phyloP scores from a whole-genome alignment of 352 stramenopile genomes.

The Phytophthora pluvialis region DNA sequence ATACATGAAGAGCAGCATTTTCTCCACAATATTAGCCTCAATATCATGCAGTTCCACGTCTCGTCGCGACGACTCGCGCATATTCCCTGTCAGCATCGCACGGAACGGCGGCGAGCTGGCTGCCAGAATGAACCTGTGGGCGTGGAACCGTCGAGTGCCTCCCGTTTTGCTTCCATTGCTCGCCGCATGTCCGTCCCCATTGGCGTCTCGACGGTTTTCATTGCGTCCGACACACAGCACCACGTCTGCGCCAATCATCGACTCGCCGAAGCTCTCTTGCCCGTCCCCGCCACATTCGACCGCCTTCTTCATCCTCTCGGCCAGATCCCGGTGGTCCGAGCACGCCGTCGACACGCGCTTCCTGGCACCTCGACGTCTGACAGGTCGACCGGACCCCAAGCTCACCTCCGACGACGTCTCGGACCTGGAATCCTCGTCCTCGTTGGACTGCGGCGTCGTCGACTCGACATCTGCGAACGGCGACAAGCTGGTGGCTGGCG shows the following conservation, averaged over 20 bases:
- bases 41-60: slow-evolving; percentile 81
- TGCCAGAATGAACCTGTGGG: slow-evolving; percentile 85
- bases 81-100: slow-evolving; percentile 83
- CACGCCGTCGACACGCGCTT: slow-evolving; percentile 55
- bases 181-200: slow-evolving; percentile 7
- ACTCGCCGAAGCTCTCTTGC: slow-evolving; percentile 55
- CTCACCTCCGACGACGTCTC: slow-evolving; percentile 76
- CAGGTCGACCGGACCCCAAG: slow-evolving; percentile 36
- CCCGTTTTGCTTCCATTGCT: slow-evolving; percentile 10
- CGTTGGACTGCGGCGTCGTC: slow-evolving; percentile 54
- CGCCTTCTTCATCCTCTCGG: slow-evolving; percentile 59
- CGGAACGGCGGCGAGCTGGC: slow-evolving; percentile 83
- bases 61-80: slow-evolving; percentile 74
- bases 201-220: slow-evolving; percentile 14
- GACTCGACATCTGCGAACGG: slow-evolving; percentile 54
- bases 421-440: slow-evolving; percentile 83
- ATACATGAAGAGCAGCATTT: slow-evolving; percentile 89
- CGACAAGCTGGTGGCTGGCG: slow-evolving; percentile 37
- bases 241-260: slow-evolving; percentile 73
- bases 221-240: slow-evolving; percentile 60
- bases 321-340: slow-evolving; percentile 73
- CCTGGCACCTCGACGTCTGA: slow-evolving; percentile 22
- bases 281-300: slow-evolving; percentile 33
- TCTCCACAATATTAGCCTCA: slow-evolving; percentile 66
- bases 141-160: slow-evolving; percentile 50